These are phyloP conservation scores for Colletotrichum limetticola DNA, from an alignment of 2,329 filamentous ascomycete genomes.

Conservation along the genomic window DNA sequence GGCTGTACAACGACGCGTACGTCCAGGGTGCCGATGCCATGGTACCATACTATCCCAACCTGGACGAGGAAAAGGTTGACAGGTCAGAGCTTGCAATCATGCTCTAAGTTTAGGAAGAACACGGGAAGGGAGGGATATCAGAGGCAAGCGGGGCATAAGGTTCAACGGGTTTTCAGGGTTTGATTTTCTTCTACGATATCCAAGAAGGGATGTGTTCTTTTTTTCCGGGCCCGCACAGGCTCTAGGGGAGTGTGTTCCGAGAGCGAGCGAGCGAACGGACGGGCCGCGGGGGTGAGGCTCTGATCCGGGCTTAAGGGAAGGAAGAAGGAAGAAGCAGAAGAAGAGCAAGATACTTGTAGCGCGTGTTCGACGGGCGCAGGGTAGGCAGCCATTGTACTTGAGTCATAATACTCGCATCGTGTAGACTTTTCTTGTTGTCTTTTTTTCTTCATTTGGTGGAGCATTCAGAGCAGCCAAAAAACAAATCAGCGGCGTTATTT, in stretches of 20 bases:
- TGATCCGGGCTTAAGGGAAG: background rate
- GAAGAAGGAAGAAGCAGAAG: background rate
- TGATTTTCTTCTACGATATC: conserved; percentile 1
- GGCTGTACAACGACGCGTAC: conserved; percentile 96
- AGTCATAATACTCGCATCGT: conserved; percentile 34
- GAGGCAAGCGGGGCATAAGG: background rate
- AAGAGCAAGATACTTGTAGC: conserved; percentile 5
- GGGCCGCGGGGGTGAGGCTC: background rate
- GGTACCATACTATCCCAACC: conserved; percentile 93
- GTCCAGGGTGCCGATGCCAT: conserved; percentile 93
- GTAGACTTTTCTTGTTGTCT: background rate
- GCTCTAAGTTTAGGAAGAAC: conserved; percentile 61
- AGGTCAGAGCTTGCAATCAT: conserved; percentile 86
- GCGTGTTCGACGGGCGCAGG: conserved; percentile 1
- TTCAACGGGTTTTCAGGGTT: conserved; percentile 1
- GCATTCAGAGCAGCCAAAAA: background rate
- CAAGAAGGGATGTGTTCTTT: conserved; percentile 14
- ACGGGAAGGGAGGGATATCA: background rate
- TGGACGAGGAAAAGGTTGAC: conserved; percentile 83
- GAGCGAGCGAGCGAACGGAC: background rate
- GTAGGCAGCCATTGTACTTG: conserved; percentile 27
- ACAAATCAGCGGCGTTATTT: background rate
- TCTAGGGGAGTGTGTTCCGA: background rate
- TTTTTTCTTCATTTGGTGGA: background rate
- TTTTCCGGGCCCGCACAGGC: background rate